A percentile compares a stretch with the other conserved stretches of the same genome.
These are phyloP conservation scores for Willaertia magna DNA, from an alignment of 208 protist species.

Conservation along the genomic window DNA sequence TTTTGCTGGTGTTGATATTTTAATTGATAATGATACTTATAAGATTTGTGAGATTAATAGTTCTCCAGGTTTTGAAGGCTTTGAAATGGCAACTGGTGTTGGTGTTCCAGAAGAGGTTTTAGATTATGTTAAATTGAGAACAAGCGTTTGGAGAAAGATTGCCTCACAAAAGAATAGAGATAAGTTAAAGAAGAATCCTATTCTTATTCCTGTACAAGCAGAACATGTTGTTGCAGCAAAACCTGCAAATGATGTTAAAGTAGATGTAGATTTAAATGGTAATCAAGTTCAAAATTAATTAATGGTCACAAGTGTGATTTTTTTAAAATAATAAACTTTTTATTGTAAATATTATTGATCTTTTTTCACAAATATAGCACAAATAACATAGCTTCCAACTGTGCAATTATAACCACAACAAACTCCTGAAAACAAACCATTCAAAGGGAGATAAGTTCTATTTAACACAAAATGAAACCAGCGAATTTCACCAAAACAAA, in stretches of 20 bases:
- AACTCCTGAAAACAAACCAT: too few relatives aligned
- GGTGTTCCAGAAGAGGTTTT: constrained; percentile 18
- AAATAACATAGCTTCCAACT: too few relatives aligned
- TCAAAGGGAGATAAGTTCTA: too few relatives aligned
- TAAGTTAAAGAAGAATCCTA: neutral
- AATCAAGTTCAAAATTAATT: neutral
- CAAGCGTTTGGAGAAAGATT: neutral
- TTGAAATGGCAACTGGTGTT: constrained; percentile 22
- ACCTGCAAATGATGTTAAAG: neutral
- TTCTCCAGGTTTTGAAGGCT: constrained; percentile 26
- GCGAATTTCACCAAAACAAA: too few relatives aligned
- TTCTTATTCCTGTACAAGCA: neutral
- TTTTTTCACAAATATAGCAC: too few relatives aligned
- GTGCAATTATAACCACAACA: too few relatives aligned
- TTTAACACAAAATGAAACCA: too few relatives aligned
- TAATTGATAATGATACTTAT: constrained; percentile 28
- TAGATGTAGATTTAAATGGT: neutral
- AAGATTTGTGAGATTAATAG: constrained; percentile 31
- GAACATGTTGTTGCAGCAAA: neutral
- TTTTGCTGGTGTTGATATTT: constrained; percentile 25
- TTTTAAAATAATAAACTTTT: too few relatives aligned
- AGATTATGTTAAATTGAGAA: constrained; percentile 9
- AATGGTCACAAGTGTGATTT: too few relatives aligned
- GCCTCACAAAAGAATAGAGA: neutral
- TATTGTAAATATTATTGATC: too few relatives aligned